Evolutionary conservation across 164 flowering plant species (phyloP), one percentile per base, ranked within the genome.

Genomic region (Amborella trichopoda): DNA sequence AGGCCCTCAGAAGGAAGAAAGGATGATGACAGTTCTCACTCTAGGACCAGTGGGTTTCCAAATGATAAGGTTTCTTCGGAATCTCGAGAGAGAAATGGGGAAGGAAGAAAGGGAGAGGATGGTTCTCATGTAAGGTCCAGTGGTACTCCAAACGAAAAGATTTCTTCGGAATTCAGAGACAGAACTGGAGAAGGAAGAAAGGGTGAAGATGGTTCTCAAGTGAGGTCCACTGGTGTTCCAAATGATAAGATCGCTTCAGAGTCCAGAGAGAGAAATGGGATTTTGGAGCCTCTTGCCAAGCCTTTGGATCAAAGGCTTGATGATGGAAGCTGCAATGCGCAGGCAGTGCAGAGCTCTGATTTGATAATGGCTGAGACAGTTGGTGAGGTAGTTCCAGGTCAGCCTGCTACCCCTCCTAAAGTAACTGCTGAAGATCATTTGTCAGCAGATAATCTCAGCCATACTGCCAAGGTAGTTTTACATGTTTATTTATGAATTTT

Each of bases 1-100:
- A 94, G 84, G 60, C 99, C 99, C 49, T 82, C 94, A 13, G 95
- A 81, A 66, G 93, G 66, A 60, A 75, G 64, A 52, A 68, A 65
- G 33, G 62, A 59, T 38, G 76, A 64, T 50, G 86, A 74, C 43
- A 68, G 67, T 56, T 68, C 75, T 45, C 76, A 73, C 62, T 60
- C 54, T n/a, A 70, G 60, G 60, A 61, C 70, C 33, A 80, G 75
- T 54, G 64, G 69, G 59, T 70, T 48, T 75, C 60, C 59, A 22
- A 77, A 73, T 57, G 61, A 52, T 36, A 68, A 65, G 55, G 78
- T 65, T 41, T 65, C 77, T 46, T 36, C 52, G 25, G 67, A 71
- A 53, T 77, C 78, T 38, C 20, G 16, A 0, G 41, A 38, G 6
- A 1, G 3, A 10, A 10, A 9, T 38, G 18, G 14, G 18, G 40